Evolutionary conservation across 148 eudicot genomes (phyloP).

Genomic region (Silene latifolia): DNA sequence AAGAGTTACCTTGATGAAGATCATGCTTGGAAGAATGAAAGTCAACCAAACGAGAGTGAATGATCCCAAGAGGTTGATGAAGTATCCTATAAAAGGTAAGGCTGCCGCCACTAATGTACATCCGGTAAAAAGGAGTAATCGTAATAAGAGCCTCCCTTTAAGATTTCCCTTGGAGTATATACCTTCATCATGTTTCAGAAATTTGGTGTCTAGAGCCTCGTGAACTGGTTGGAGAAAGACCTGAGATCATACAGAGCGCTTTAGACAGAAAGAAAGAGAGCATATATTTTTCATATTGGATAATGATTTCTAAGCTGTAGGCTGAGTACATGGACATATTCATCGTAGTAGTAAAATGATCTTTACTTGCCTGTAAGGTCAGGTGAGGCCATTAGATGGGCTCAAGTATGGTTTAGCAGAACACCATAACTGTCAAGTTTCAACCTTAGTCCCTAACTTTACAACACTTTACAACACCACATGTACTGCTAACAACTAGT

Average conservation of each 20-base stretch:
- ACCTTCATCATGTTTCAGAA: constrained; percentile 37
- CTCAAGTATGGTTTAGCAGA: too few relatives aligned
- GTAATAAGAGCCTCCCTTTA: constrained; percentile 38
- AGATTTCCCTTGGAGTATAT: constrained; percentile 46
- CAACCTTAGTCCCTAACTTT: too few relatives aligned
- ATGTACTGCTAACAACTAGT: too few relatives aligned
- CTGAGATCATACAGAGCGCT: constrained; percentile 27
- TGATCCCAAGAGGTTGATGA: constrained; percentile 52
- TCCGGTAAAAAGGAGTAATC: constrained; percentile 41
- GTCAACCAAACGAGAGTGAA: constrained; percentile 44
- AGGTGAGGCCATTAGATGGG: too few relatives aligned
- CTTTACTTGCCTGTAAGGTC: too few relatives aligned
- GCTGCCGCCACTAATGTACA: constrained; percentile 54
- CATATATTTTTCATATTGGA: too few relatives aligned
- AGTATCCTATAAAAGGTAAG: constrained; percentile 64
- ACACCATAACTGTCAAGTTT: too few relatives aligned
- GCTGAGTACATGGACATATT: background rate
- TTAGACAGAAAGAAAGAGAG: background rate
- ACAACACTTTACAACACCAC: too few relatives aligned
- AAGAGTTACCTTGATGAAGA: constrained; percentile 46
- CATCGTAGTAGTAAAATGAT: too few relatives aligned
- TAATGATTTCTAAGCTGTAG: background rate
- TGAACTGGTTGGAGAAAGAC: constrained; percentile 53
- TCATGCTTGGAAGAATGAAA: constrained; percentile 62
- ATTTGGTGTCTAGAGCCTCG: constrained; percentile 55